These are phyloP conservation scores for Spergularia azorica DNA, from an alignment of 179 eudicot species.

Conservation along the genomic window DNA sequence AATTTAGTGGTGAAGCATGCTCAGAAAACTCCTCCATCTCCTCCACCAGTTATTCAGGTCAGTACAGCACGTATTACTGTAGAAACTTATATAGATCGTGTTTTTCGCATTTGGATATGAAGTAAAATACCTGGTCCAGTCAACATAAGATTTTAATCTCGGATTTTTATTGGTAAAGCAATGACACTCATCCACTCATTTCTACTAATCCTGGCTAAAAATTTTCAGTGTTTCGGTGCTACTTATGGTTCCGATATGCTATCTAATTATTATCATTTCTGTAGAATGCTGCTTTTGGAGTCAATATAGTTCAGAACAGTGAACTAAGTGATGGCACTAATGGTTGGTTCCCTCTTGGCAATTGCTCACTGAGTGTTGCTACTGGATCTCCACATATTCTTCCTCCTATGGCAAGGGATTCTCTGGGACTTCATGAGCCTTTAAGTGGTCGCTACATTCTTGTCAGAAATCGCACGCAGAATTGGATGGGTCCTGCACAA, in stretches of 20 bases:
- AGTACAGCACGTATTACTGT: constrained; percentile 16
- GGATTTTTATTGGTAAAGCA: neutral
- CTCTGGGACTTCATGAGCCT: constrained; percentile 62
- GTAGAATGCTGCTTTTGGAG: constrained; percentile 63
- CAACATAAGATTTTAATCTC: neutral
- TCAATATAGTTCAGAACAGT: constrained; percentile 71
- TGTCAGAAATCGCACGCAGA: constrained; percentile 78
- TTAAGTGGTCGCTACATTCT: constrained; percentile 70
- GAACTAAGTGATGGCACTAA: constrained; percentile 66
- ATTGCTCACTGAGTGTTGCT: constrained; percentile 54
- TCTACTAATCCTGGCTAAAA: neutral
- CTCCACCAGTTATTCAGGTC: constrained; percentile 78
- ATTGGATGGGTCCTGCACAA: constrained; percentile 99
- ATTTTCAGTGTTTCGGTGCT: neutral
- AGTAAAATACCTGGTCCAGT: neutral
- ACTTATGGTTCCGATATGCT: neutral
- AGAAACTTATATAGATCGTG: neutral
- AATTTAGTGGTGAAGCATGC: constrained; percentile 73
- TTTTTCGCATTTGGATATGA: neutral
- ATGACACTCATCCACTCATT: neutral
- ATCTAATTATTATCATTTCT: neutral
- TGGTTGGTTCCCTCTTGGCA: constrained; percentile 86
- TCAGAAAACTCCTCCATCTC: constrained; percentile 63
- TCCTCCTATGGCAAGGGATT: constrained; percentile 80
- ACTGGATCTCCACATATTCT: constrained; percentile 76